Evolutionary conservation across 2,329 filamentous ascomycete genomes (phyloP).

Genomic region (Aspergillus clavatus): DNA sequence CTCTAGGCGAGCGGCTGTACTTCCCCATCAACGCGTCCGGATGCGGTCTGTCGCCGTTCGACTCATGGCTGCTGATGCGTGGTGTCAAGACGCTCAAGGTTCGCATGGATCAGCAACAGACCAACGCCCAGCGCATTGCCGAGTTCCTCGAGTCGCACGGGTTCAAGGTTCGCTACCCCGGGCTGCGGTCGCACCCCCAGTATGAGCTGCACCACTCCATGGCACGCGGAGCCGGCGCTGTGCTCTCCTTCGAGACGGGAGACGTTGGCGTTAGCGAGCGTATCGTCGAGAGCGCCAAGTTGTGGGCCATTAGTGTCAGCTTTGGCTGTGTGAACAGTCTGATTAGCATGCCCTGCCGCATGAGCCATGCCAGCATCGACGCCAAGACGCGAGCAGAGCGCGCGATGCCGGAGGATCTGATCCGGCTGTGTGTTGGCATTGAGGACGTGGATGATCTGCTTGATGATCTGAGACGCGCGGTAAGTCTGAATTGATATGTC

Average conservation of each 20-base stretch:
- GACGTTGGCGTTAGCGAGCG: slow-evolving; percentile 77
- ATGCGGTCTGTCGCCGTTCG: slow-evolving; percentile 89
- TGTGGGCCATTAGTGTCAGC: slow-evolving; percentile 94
- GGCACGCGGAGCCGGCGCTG: slow-evolving; percentile 88
- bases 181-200: slow-evolving; percentile 89
- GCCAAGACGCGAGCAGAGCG: slow-evolving; percentile 85
- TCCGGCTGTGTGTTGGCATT: slow-evolving; percentile 91
- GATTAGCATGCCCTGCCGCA: slow-evolving; percentile 98
- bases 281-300: slow-evolving; percentile 85
- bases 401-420: slow-evolving; percentile 94
- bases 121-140: slow-evolving; percentile 84
- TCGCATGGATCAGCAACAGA: slow-evolving; percentile 97
- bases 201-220: slow-evolving; percentile 95
- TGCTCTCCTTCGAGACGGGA: slow-evolving; percentile 93
- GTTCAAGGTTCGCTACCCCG: slow-evolving; percentile 93
- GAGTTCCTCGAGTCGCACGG: slow-evolving; percentile 86
- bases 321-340: slow-evolving; percentile 98
- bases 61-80: slow-evolving; percentile 91
- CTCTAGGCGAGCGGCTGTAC: slow-evolving; percentile 82
- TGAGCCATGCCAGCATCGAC: slow-evolving; percentile 98
- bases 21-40: slow-evolving; percentile 97
- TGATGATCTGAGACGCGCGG: slow-evolving; percentile 84
- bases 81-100: slow-evolving; percentile 96
- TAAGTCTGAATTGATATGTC: slow-evolving; percentile 49
- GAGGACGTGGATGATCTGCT: slow-evolving; percentile 89